Evolutionary conservation across 352 stramenopile genomes (phyloP).

Genomic region (Phytopythium aichiense): DNA sequence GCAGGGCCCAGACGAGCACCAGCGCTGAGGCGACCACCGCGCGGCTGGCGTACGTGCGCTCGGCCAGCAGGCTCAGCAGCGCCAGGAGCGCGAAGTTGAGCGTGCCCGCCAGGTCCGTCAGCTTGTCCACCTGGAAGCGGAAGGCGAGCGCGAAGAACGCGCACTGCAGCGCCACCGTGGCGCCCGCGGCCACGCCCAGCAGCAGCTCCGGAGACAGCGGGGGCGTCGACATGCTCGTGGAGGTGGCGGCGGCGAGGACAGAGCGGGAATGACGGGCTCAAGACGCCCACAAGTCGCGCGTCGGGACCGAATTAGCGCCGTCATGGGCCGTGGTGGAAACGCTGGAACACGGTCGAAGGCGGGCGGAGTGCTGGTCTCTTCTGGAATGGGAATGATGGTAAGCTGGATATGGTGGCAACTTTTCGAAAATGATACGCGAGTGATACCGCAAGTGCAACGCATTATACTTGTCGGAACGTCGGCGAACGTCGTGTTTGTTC

Average conservation of each 20-base stretch:
- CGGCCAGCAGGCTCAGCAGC: slow-evolving; percentile 39
- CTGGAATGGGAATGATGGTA: not conserved
- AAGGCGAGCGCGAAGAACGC: slow-evolving; percentile 59
- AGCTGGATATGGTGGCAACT: no score
- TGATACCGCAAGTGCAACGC: no score
- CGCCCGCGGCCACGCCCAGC: slow-evolving; percentile 41
- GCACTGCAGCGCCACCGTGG: slow-evolving; percentile 51
- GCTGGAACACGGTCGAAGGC: not conserved
- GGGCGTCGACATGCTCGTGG: slow-evolving; percentile 6
- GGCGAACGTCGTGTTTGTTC: no score
- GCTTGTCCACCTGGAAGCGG: slow-evolving; percentile 59
- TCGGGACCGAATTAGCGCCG: no score
- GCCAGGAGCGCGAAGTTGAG: slow-evolving; percentile 62
- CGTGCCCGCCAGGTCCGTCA: slow-evolving; percentile 57
- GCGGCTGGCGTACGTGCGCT: slow-evolving; percentile 39
- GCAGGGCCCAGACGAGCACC: slow-evolving; percentile 50
- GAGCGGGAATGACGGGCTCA: no score
- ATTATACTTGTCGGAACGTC: no score
- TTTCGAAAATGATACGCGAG: no score
- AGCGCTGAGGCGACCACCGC: slow-evolving; percentile 44
- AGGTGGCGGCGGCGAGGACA: not conserved
- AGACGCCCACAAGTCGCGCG: no score
- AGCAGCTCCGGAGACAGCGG: slow-evolving; percentile 26
- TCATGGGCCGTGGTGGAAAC: no score
- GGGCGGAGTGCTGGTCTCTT: not conserved